phyloP scores from a whole-genome alignment of 768 basidiomycete genomes.

The Leccinum obscurum region DNA sequence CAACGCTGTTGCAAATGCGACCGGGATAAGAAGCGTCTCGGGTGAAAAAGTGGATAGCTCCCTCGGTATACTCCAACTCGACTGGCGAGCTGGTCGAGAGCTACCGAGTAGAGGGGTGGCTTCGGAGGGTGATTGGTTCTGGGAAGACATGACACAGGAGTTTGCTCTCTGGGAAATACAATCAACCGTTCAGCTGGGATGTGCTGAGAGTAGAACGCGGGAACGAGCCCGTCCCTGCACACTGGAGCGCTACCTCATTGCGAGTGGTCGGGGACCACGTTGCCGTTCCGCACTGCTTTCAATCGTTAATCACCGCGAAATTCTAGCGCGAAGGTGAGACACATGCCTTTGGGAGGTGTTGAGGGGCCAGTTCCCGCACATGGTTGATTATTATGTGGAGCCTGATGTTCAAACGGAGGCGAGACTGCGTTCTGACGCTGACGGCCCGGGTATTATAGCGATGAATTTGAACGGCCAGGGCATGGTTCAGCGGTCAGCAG shows the following conservation, averaged over 20 bases:
- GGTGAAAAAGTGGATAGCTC: constrained; percentile 9
- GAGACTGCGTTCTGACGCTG: not conserved
- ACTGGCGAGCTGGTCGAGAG: not conserved
- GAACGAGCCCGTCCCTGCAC: not conserved
- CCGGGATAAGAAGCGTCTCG: constrained; percentile 27
- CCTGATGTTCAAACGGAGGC: not conserved
- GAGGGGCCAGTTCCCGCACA: not conserved
- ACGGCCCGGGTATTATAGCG: not conserved
- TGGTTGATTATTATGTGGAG: not conserved
- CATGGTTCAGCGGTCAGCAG: not conserved
- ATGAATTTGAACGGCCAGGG: not conserved
- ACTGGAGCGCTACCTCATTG: not conserved
- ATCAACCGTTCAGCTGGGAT: not conserved
- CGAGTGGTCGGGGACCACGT: constrained; percentile 2
- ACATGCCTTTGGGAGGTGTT: not conserved
- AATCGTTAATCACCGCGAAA: not conserved
- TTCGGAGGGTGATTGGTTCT: constrained; percentile 9
- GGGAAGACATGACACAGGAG: constrained; percentile 15
- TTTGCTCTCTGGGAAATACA: not conserved
- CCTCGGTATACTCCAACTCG: not conserved
- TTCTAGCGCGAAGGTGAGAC: not conserved
- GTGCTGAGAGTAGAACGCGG: constrained; percentile 1
- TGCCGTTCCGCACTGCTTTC: not conserved
- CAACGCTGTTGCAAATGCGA: constrained; percentile 25
- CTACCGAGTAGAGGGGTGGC: constrained; percentile 12